A percentile compares a stretch with the other conserved stretches of the same genome.
These are phyloP conservation scores for Lasiodiplodia gonubiensis DNA, from an alignment of 2,329 filamentous ascomycete genomes.

Conservation along the genomic window DNA sequence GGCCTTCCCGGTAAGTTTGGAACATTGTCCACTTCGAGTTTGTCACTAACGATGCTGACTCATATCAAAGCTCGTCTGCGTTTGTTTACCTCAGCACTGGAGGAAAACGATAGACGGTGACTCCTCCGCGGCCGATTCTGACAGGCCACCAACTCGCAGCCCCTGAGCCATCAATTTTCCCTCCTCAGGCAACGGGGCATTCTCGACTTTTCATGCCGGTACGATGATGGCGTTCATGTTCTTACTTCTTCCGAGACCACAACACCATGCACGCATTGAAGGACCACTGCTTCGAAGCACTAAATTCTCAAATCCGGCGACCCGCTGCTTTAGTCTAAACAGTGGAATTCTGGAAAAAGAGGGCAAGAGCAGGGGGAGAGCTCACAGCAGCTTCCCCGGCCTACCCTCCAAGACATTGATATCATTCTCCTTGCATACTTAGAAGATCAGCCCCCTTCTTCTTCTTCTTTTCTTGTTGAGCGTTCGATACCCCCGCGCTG, in stretches of 20 bases:
- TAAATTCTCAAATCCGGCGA: slow-evolving; percentile 4
- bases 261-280: background rate
- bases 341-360: background rate
- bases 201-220: slow-evolving; percentile 22
- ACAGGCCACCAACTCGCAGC: slow-evolving; percentile 8
- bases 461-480: slow-evolving; percentile 14
- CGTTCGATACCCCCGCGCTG: slow-evolving; percentile 23
- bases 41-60: slow-evolving; percentile 20
- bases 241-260: slow-evolving; percentile 4
- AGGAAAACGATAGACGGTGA: slow-evolving; percentile 95
- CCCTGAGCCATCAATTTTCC: slow-evolving; percentile 1
- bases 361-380: background rate
- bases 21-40: background rate
- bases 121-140: slow-evolving; percentile 13
- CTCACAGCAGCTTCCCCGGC: background rate
- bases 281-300: background rate
- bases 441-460: slow-evolving; percentile 1
- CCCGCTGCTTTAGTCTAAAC: background rate
- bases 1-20: slow-evolving; percentile 73
- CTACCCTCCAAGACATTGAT: background rate
- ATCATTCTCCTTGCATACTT: slow-evolving; percentile 7
- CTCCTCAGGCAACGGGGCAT: background rate
- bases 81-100: slow-evolving; percentile 95
- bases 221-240: slow-evolving; percentile 28
- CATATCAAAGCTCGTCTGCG: slow-evolving; percentile 72